These are phyloP conservation scores for Panaeolus papilionaceus DNA, from an alignment of 768 basidiomycete species.

Conservation along the genomic window DNA sequence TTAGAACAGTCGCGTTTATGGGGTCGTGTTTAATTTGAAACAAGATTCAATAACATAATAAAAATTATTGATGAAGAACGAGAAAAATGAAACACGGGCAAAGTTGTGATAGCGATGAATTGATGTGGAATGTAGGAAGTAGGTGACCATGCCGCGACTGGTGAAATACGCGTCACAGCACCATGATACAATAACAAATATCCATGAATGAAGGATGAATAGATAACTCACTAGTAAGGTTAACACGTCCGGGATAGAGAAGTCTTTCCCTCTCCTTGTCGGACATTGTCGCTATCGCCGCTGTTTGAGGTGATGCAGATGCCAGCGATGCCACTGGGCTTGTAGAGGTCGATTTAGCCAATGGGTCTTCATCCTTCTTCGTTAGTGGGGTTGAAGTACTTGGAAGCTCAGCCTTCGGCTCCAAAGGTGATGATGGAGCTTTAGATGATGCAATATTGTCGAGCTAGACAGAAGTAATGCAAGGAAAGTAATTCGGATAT, in stretches of 20 bases:
- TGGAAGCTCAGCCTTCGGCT: constrained; percentile 38
- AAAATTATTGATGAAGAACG: constrained; percentile 9
- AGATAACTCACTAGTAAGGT: constrained; percentile 76
- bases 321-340: constrained; percentile 24
- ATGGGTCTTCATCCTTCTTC: constrained; percentile 16
- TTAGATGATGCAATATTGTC: constrained; percentile 47
- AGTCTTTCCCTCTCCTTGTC: constrained; percentile 77
- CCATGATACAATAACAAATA: not conserved
- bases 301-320: constrained; percentile 21
- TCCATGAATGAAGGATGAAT: not conserved
- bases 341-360: constrained; percentile 27
- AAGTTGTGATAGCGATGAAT: not conserved
- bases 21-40: constrained; percentile 3
- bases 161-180: not conserved
- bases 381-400: constrained; percentile 33
- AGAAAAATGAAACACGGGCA: not conserved
- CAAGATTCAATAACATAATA: constrained; percentile 15
- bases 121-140: not conserved
- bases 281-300: constrained; percentile 24
- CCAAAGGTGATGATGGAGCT: constrained; percentile 31
- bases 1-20: constrained; percentile 12
- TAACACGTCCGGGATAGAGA: constrained; percentile 83
- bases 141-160: not conserved
- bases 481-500: not conserved
- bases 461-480: constrained; percentile 43